phyloP scores from a whole-genome alignment of 139 green algal species.

The Spirogloea muscicola region DNA sequence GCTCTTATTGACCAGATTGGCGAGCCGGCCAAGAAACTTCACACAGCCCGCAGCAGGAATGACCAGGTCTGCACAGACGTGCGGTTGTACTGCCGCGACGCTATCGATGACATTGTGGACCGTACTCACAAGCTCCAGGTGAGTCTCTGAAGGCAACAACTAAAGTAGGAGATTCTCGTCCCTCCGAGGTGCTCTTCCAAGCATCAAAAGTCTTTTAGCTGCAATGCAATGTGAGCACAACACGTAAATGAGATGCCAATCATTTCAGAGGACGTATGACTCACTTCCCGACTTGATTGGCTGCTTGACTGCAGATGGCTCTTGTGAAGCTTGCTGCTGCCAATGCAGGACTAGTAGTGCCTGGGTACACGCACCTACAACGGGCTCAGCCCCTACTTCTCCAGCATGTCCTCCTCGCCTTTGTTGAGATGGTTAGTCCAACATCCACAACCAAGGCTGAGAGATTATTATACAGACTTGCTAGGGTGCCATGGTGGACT shows the following conservation, averaged over 20 bases:
- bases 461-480: too few relatives aligned
- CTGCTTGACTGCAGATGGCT: constrained; percentile 16
- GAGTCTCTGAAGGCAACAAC: too few relatives aligned
- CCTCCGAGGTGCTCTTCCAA: too few relatives aligned
- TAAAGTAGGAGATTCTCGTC: too few relatives aligned
- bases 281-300: background rate
- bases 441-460: too few relatives aligned
- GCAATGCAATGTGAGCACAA: too few relatives aligned
- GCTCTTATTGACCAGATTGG: constrained; percentile 43
- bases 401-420: constrained; percentile 90
- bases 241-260: too few relatives aligned
- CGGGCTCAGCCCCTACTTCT: constrained; percentile 88
- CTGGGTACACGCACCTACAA: constrained; percentile 83
- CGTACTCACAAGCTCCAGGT: constrained; percentile 74
- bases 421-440: constrained; percentile 62
- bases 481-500: too few relatives aligned
- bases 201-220: too few relatives aligned
- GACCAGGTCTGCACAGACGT: constrained; percentile 98
- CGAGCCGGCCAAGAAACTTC: constrained; percentile 83
- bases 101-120: constrained; percentile 74
- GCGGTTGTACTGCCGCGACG: constrained; percentile 80
- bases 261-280: too few relatives aligned
- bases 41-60: constrained; percentile 92
- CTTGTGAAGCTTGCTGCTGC: constrained; percentile 32
- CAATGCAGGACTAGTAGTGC: constrained; percentile 42